Percentiles rank a stretch among this genome's conserved stretches.
Evolutionary conservation across 2,329 filamentous ascomycete genomes (phyloP).

Genomic region (Apiospora malaysiana): DNA sequence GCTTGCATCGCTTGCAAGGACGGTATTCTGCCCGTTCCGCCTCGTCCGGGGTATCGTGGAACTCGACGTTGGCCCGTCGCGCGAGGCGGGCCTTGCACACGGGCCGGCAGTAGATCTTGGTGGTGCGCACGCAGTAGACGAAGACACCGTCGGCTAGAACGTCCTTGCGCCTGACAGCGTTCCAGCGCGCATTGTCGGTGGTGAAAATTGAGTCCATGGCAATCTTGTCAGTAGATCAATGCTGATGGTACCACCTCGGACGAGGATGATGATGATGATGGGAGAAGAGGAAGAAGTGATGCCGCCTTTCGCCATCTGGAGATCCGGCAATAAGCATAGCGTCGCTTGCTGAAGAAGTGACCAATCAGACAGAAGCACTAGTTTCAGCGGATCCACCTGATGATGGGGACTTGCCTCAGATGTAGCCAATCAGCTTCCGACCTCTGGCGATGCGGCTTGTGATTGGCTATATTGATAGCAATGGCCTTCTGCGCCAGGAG

Average conservation of each 20-base stretch:
- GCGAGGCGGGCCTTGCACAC: constrained; percentile 66
- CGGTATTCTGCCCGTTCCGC: constrained; percentile 47
- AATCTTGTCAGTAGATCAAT: background rate
- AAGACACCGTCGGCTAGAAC: constrained; percentile 35
- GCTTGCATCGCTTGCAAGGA: constrained; percentile 31
- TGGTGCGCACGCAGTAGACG: constrained; percentile 51
- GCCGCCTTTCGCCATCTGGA: background rate
- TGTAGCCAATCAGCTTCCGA: background rate
- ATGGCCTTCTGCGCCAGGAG: background rate
- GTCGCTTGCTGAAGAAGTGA: background rate
- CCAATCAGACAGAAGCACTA: background rate
- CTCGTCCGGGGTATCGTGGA: constrained; percentile 52
- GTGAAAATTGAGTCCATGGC: background rate
- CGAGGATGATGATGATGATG: background rate
- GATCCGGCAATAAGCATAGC: background rate
- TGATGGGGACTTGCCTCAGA: background rate
- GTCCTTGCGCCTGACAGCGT: constrained; percentile 3
- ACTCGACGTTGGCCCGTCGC: constrained; percentile 63
- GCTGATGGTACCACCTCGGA: background rate
- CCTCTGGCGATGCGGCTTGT: background rate
- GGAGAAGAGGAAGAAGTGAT: background rate
- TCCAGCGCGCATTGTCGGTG: background rate
- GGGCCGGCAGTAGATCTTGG: constrained; percentile 64
- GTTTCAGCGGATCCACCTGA: background rate
- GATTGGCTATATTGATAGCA: background rate